Percentiles rank a stretch among this genome's conserved stretches.
Evolutionary conservation across 805 yeast species (phyloP).

Genomic region (Yarrowia sp.): DNA sequence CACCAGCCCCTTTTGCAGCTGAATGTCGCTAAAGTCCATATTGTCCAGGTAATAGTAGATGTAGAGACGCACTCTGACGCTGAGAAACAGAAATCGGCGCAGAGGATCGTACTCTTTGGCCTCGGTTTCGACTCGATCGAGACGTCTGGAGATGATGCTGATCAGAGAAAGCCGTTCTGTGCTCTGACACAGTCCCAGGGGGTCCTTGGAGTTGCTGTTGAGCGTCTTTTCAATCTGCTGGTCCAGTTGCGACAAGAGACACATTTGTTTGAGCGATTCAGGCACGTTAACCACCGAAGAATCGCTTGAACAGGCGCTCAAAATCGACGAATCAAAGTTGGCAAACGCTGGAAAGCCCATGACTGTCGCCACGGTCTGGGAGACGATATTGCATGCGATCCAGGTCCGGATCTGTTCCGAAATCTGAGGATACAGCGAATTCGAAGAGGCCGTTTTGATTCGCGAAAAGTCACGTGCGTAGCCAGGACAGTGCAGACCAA

Average conservation of each 20-base stretch:
- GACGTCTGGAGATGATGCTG: slow-evolving; percentile 70
- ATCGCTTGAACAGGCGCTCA: slow-evolving; percentile 60
- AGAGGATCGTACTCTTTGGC: slow-evolving; percentile 64
- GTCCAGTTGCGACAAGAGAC: slow-evolving; percentile 83
- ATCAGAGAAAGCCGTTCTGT: slow-evolving; percentile 78
- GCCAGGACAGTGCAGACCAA: slow-evolving; percentile 88
- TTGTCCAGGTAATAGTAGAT: slow-evolving; percentile 82
- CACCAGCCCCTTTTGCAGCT: slow-evolving; percentile 74
- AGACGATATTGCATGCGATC: slow-evolving; percentile 90
- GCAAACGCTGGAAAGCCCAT: slow-evolving; percentile 96
- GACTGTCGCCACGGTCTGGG: slow-evolving; percentile 88
- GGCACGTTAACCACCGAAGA: slow-evolving; percentile 58
- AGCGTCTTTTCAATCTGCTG: slow-evolving; percentile 82
- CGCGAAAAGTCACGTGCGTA: slow-evolving; percentile 56
- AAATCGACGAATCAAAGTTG: slow-evolving; percentile 75
- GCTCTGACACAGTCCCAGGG: slow-evolving; percentile 67
- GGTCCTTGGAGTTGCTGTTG: slow-evolving; percentile 71
- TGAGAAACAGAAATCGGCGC: slow-evolving; percentile 69
- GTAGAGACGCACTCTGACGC: slow-evolving; percentile 80
- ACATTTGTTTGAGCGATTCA: slow-evolving; percentile 70
- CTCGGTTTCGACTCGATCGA: slow-evolving; percentile 63
- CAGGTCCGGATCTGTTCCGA: slow-evolving; percentile 88
- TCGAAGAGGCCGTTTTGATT: slow-evolving; percentile 54
- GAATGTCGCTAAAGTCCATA: slow-evolving; percentile 55
- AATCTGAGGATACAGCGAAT: slow-evolving; percentile 49